Conservation (phyloP, 768 basidiomycete genomes). For the Galerina sulciceps region DNA sequence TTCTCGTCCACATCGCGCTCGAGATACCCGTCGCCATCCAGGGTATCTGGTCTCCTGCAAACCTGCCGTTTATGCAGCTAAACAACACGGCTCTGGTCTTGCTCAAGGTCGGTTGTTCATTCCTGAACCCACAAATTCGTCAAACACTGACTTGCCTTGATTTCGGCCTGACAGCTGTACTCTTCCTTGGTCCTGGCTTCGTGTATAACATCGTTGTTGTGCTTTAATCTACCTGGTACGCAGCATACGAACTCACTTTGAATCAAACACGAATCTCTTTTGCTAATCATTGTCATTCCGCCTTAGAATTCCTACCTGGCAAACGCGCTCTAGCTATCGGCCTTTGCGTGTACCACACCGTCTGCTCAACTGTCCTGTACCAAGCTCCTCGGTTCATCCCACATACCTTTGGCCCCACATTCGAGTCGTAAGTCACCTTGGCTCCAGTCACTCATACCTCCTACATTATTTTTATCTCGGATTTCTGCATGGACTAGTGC, state of each 20-base stretch:
- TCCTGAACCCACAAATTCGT: background rate
- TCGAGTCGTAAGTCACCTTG: slow-evolving; percentile 58
- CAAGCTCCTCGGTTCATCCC: slow-evolving; percentile 84
- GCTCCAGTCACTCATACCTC: background rate
- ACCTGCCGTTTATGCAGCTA: slow-evolving; percentile 76
- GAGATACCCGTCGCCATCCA: slow-evolving; percentile 81
- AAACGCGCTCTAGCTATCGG: slow-evolving; percentile 83
- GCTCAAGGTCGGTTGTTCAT: slow-evolving; percentile 59
- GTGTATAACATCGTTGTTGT: slow-evolving; percentile 66
- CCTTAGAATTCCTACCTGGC: slow-evolving; percentile 77
- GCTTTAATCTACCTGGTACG: slow-evolving; percentile 73
- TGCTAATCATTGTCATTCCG: background rate
- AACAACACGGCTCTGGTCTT: slow-evolving; percentile 82
- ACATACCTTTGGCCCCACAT: slow-evolving; percentile 60
- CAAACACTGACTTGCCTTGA: background rate
- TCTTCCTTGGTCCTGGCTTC: slow-evolving; percentile 62
- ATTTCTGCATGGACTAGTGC: background rate
- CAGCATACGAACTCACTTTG: slow-evolving; percentile 7
- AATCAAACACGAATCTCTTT: background rate
- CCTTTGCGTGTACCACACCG: slow-evolving; percentile 76
- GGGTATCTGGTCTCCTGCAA: slow-evolving; percentile 65
- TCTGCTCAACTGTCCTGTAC: slow-evolving; percentile 74
- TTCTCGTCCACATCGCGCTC: slow-evolving; percentile 79
- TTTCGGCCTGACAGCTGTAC: slow-evolving; percentile 57
- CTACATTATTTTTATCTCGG: no score